Evolutionary conservation across 1,284 basidiomycete species (phyloP).

Genomic region (Cutaneotrichosporon daszewskae): DNA sequence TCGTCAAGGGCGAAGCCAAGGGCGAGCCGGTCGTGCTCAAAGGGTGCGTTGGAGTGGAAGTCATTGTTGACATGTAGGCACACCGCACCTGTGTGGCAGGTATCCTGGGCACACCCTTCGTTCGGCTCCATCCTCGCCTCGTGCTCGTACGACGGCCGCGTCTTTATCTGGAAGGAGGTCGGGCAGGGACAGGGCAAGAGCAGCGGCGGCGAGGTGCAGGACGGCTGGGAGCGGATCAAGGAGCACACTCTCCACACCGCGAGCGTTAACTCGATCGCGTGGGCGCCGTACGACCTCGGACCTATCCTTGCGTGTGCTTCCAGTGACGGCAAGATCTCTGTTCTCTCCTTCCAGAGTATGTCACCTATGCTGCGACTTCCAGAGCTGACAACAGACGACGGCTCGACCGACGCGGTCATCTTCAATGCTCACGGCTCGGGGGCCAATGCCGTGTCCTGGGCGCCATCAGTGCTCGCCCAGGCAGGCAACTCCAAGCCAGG

Average conservation of each 20-base stretch:
- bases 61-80: slow-evolving; percentile 54
- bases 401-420: slow-evolving; percentile 90
- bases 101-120: slow-evolving; percentile 98
- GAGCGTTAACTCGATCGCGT: slow-evolving; percentile 91
- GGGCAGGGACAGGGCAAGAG: slow-evolving; percentile 39
- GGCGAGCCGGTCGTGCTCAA: slow-evolving; percentile 68
- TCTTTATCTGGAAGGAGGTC: slow-evolving; percentile 93
- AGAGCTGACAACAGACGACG: slow-evolving; percentile 64
- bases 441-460: slow-evolving; percentile 97
- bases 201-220: slow-evolving; percentile 48
- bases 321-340: slow-evolving; percentile 96
- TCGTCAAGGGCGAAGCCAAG: slow-evolving; percentile 72
- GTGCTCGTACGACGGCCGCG: slow-evolving; percentile 96
- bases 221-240: slow-evolving; percentile 86
- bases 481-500: slow-evolving; percentile 4
- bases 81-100: slow-evolving; percentile 95
- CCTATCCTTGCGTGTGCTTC: slow-evolving; percentile 95
- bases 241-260: slow-evolving; percentile 93
- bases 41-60: slow-evolving; percentile 56
- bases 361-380: slow-evolving; percentile 11
- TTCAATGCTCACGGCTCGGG: slow-evolving; percentile 95
- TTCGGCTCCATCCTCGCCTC: slow-evolving; percentile 94
- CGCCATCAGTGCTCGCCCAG: slow-evolving; percentile 66
- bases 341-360: slow-evolving; percentile 92
- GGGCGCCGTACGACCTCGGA: slow-evolving; percentile 96